Percentiles rank a stretch among this genome's conserved stretches.
These are phyloP conservation scores for Gynochthodes officinalis DNA, from an alignment of 257 asterid genomes.

Conservation along the genomic window DNA sequence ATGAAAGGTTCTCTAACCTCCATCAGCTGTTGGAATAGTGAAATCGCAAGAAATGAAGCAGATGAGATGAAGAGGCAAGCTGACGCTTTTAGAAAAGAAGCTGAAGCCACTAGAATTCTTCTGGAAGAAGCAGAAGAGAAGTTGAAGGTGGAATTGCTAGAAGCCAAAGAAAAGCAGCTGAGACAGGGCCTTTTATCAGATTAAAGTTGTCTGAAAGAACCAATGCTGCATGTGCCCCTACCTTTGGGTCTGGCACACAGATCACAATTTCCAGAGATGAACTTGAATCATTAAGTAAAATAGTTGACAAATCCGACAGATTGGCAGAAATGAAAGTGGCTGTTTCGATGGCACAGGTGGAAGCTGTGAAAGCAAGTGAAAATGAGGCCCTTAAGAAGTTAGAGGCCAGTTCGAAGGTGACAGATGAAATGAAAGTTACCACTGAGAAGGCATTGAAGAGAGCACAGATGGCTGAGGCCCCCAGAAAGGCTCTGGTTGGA, in stretches of 20 bases:
- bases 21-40: slow-evolving; percentile 56
- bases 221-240: slow-evolving; percentile 57
- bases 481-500: slow-evolving; percentile 78
- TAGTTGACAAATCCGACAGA: slow-evolving; percentile 66
- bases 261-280: slow-evolving; percentile 69
- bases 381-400: slow-evolving; percentile 66
- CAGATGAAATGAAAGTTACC: slow-evolving; percentile 49
- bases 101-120: slow-evolving; percentile 44
- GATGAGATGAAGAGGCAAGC: slow-evolving; percentile 65
- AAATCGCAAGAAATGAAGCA: slow-evolving; percentile 50
- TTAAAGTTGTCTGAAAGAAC: slow-evolving; percentile 67
- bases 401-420: slow-evolving; percentile 60
- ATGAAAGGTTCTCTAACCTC: slow-evolving; percentile 62
- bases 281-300: slow-evolving; percentile 60
- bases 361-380: slow-evolving; percentile 79
- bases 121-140: slow-evolving; percentile 72
- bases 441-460: slow-evolving; percentile 64
- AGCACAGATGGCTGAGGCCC: slow-evolving; percentile 92
- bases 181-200: slow-evolving; percentile 59
- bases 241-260: slow-evolving; percentile 61
- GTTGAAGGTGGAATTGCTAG: slow-evolving; percentile 40
- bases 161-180: slow-evolving; percentile 83
- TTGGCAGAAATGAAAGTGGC: slow-evolving; percentile 70
- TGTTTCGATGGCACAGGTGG: slow-evolving; percentile 87
- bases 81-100: slow-evolving; percentile 57